Conservation (phyloP, 2,329 filamentous ascomycete genomes). For the Verticillium nubilum region DNA sequence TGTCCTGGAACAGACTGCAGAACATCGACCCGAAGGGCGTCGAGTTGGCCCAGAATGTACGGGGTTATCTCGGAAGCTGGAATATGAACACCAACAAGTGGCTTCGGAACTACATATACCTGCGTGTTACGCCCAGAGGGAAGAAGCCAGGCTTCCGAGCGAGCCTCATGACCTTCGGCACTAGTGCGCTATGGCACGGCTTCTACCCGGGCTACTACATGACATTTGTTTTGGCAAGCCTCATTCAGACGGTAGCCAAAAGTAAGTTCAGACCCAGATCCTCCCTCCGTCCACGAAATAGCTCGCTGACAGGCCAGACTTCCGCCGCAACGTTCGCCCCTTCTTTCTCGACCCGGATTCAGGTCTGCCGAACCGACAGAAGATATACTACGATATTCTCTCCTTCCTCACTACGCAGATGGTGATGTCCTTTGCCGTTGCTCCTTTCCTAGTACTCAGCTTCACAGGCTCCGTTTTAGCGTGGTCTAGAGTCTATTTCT, state of each 20-base stretch:
- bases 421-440: slow-evolving; percentile 75
- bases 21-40: slow-evolving; percentile 86
- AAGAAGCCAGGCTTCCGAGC: slow-evolving; percentile 96
- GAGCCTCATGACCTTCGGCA: slow-evolving; percentile 87
- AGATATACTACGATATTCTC: slow-evolving; percentile 80
- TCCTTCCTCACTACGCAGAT: slow-evolving; percentile 73
- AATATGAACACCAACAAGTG: slow-evolving; percentile 99
- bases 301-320: slow-evolving; percentile 51
- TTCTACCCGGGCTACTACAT: slow-evolving; percentile 98
- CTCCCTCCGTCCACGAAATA: neutral
- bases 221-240: slow-evolving; percentile 80
- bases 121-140: slow-evolving; percentile 89
- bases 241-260: slow-evolving; percentile 91
- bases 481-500: slow-evolving; percentile 89
- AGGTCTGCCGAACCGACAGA: slow-evolving; percentile 60
- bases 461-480: slow-evolving; percentile 65
- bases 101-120: slow-evolving; percentile 92
- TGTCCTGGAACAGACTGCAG: slow-evolving; percentile 81
- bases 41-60: slow-evolving; percentile 88
- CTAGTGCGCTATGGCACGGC: slow-evolving; percentile 95
- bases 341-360: slow-evolving; percentile 84
- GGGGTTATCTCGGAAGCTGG: slow-evolving; percentile 86
- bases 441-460: slow-evolving; percentile 79
- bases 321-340: slow-evolving; percentile 81
- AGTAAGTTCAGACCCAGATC: slow-evolving; percentile 51